Conservation (phyloP, 1,284 basidiomycete genomes). For the Moniliophthora roreri region DNA sequence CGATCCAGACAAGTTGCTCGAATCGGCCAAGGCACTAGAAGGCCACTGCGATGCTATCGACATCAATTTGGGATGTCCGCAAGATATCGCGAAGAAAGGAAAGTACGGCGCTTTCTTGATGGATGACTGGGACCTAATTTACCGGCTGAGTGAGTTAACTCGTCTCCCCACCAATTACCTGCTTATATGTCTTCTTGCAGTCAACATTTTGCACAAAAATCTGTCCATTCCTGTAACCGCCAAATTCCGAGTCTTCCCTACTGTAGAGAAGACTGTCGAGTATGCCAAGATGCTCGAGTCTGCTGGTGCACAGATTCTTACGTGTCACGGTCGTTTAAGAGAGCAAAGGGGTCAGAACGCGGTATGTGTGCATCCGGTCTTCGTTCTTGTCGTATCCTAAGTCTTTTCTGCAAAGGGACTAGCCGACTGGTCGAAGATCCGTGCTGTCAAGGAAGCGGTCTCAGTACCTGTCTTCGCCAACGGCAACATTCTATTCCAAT, state of each 20-base stretch:
- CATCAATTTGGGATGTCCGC: constrained; percentile 95
- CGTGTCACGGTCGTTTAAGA: constrained; percentile 89
- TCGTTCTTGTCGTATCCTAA: neutral
- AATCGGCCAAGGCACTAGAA: constrained; percentile 75
- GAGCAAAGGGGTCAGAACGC: constrained; percentile 88
- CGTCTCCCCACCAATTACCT: neutral
- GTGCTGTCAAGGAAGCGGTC: constrained; percentile 84
- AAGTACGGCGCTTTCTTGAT: constrained; percentile 91
- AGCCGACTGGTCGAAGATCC: constrained; percentile 86
- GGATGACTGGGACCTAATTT: constrained; percentile 92
- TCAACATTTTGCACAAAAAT: constrained; percentile 83
- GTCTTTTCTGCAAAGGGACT: constrained; percentile 53
- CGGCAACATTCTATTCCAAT: constrained; percentile 89
- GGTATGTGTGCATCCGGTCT: constrained; percentile 31
- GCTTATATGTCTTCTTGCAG: constrained; percentile 35
- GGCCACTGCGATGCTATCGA: constrained; percentile 88
- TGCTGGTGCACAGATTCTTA: constrained; percentile 94
- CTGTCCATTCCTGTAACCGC: constrained; percentile 91
- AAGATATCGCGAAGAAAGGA: constrained; percentile 90
- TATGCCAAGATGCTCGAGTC: constrained; percentile 95
- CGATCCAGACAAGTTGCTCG: constrained; percentile 77
- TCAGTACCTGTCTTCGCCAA: constrained; percentile 95
- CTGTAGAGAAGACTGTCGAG: constrained; percentile 83
- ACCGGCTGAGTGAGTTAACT: constrained; percentile 65
- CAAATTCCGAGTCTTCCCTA: constrained; percentile 92